phyloP scores from a whole-genome alignment of 805 yeast genomes.

The Yamadazyma sp. region DNA sequence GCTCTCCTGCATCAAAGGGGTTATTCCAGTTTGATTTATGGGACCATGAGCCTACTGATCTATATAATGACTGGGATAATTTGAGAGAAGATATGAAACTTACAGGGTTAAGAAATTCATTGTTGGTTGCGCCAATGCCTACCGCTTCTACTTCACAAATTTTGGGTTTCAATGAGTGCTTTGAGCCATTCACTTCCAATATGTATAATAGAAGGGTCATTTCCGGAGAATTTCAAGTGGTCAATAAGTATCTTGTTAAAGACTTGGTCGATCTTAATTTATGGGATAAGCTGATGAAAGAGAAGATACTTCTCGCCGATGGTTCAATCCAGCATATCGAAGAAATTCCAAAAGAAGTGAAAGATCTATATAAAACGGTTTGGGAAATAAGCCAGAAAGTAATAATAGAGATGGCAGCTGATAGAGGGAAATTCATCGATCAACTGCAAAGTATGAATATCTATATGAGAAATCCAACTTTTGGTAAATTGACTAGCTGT shows the following conservation, averaged over 20 bases:
- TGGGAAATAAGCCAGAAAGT: conserved; percentile 93
- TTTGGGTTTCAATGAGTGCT: conserved; percentile 90
- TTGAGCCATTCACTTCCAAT: conserved; percentile 94
- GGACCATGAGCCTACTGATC: conserved; percentile 70
- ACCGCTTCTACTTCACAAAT: conserved; percentile 98
- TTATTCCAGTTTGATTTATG: conserved; percentile 83
- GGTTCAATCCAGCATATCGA: conserved; percentile 84
- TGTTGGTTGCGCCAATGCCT: conserved; percentile 94
- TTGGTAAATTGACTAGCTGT: conserved; percentile 40
- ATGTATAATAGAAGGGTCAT: conserved; percentile 86
- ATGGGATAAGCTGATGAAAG: conserved; percentile 80
- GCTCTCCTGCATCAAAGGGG: conserved; percentile 91
- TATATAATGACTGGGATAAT: conserved; percentile 79
- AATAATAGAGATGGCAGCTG: conserved; percentile 84
- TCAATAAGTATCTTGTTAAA: conserved; percentile 78
- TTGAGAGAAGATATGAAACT: conserved; percentile 56
- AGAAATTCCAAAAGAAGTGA: conserved; percentile 70
- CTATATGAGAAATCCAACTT: conserved; percentile 33
- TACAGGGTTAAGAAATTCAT: conserved; percentile 81
- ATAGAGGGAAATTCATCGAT: conserved; percentile 66
- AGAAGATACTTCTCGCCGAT: conserved; percentile 66
- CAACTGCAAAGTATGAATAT: conserved; percentile 47
- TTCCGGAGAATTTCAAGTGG: conserved; percentile 92
- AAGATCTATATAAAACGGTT: conserved; percentile 83
- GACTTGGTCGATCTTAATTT: conserved; percentile 80